Base-by-base conservation (phyloP, 495 filamentous ascomycete genomes). In the Lasiosphaeriaceae sp. region DNA sequence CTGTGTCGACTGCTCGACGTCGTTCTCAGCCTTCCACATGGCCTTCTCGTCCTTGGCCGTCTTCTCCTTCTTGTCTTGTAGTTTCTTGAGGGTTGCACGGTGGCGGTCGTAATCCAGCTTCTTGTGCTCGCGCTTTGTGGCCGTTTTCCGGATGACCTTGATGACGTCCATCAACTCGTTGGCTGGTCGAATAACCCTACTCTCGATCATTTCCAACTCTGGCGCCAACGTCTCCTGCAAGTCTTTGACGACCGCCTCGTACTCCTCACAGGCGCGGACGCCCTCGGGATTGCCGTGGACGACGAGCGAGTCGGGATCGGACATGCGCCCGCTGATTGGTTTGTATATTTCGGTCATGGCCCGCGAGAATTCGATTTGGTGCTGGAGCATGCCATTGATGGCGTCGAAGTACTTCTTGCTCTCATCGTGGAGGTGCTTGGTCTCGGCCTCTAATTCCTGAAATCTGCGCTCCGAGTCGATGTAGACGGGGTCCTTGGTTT, bases 351-450 rank as follows among this genome's bases (percentile, higher is more conserved):
- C 95, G 47, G 87, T 86, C 74, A 94, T 88, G 34, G 90, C 90
- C 76, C 96, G 86, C 62, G 92, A 95, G 79, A 99, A 99, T 72
- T 95, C 95, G 79, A 97, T 97, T 74, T 99, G 94, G 75, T 96
- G 91, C 72, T 77, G 85, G 62, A 99, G 78, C 94, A 99, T 99
- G 77, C 91, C 90, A 74, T 97, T 97, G 70, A 99, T 96, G 68
- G 94, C 91, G 41, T 96, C 85, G 62, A 94, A 96, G 73, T 99
- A 92, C 75, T 94, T 96, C 70, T 90, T 88, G 24, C 88, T 92
- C 67, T 96, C 92, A 77, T 94, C 90, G 74, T 97, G 93, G 6
- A 99, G 85, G 67, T 86, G 90, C 79, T 96, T 96, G 19, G 95
- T 97, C 74, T 99, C 94, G 67, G 76, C 82, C 74, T 99, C 94